Conservation (phyloP, 805 yeast genomes). For the Yamadazyma paraphyllophila region DNA sequence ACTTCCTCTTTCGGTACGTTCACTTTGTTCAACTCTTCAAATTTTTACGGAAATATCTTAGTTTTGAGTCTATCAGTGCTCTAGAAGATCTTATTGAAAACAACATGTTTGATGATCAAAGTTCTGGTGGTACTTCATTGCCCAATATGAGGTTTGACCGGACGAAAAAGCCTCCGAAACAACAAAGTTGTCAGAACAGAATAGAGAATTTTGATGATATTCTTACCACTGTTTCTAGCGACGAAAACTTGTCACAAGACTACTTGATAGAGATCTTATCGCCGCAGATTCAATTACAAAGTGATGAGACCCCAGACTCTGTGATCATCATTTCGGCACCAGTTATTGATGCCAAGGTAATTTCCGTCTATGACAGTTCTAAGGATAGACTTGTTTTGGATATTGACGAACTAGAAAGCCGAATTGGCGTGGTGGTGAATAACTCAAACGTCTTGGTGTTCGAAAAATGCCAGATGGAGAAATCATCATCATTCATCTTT, state of each 20-base stretch:
- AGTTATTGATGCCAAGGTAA: conserved; percentile 60
- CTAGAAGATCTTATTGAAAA: conserved; percentile 34
- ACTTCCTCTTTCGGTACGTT: conserved; percentile 32
- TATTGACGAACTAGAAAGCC: conserved; percentile 50
- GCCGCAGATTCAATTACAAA: conserved; percentile 44
- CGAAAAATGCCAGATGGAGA: conserved; percentile 42
- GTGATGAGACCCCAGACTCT: conserved; percentile 43
- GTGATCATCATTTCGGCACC: conserved; percentile 75
- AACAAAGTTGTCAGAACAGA: conserved; percentile 16
- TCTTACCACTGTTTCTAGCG: conserved; percentile 19
- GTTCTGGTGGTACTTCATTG: conserved; percentile 18
- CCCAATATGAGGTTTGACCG: conserved; percentile 5
- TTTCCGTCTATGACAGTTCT: conserved; percentile 55
- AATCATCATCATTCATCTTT: conserved; percentile 19
- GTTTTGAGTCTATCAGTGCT: conserved; percentile 33
- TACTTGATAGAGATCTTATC: conserved; percentile 37
- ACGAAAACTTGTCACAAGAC: conserved; percentile 36
- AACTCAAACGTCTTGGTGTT: conserved; percentile 74
- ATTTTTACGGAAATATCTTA: conserved; percentile 27
- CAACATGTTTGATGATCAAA: conserved; percentile 28
- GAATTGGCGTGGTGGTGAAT: conserved; percentile 66
- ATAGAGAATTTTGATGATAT: conserved; percentile 33
- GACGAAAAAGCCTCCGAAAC: background rate
- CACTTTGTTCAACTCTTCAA: conserved; percentile 34
- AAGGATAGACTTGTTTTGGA: conserved; percentile 29